These are phyloP conservation scores for Pezicula radicicola DNA, from an alignment of 2,329 filamentous ascomycete species.

Conservation along the genomic window DNA sequence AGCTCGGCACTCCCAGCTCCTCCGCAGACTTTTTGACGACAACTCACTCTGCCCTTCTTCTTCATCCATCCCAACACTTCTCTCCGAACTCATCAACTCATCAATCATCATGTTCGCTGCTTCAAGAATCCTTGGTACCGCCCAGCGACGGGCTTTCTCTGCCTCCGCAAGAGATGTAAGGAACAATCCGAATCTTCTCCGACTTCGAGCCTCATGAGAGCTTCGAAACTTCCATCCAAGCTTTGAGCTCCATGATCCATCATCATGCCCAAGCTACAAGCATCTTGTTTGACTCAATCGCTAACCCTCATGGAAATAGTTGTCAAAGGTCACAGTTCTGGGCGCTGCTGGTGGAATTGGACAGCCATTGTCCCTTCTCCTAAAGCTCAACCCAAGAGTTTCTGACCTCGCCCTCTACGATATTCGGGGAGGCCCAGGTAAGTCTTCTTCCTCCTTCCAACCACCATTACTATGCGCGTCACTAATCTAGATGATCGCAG, in stretches of 20 bases:
- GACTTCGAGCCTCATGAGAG: neutral
- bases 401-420: constrained; percentile 96
- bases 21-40: neutral
- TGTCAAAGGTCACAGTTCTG: constrained; percentile 96
- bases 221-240: neutral
- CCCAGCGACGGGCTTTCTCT: constrained; percentile 80
- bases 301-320: constrained; percentile 48
- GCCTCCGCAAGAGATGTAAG: constrained; percentile 74
- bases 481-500: constrained; percentile 41
- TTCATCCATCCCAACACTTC: neutral
- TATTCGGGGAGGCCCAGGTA: constrained; percentile 91
- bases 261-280: neutral
- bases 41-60: neutral
- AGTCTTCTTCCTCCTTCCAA: constrained; percentile 30
- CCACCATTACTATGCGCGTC: constrained; percentile 10
- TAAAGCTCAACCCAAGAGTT: constrained; percentile 98
- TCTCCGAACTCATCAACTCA: neutral
- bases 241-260: neutral
- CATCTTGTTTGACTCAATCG: constrained; percentile 9
- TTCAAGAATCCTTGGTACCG: constrained; percentile 50
- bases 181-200: neutral
- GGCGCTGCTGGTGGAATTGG: constrained; percentile 97
- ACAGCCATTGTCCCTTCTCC: constrained; percentile 92
- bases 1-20: neutral
- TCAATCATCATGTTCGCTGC: constrained; percentile 68